Base-by-base conservation (phyloP, 108 stramenopile genomes). In the Bacterosira constricta region DNA sequence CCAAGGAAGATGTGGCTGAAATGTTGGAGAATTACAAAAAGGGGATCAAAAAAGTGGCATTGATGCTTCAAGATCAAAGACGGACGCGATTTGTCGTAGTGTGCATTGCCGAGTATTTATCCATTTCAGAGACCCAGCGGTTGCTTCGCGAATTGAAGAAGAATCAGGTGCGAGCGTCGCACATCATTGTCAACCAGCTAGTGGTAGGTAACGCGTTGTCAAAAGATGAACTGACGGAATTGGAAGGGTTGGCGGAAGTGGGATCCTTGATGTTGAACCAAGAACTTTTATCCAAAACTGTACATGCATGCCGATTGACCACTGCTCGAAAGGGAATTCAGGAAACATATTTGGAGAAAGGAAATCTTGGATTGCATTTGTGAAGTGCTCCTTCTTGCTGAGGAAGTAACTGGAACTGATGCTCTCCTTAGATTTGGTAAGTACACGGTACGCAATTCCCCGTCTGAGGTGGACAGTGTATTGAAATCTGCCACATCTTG, bases 141-240 rank as follows among this genome's bases (percentile, higher is more conserved):
- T 80, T 92, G 30, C 83, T 92, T 17, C 76, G 73, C 38, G 88
- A 90, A 75, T 85, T 92, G 51, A 73, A 82, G 65, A 88, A 83
- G 75, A 79, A 77, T 52, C 67, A 82, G 12, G 87, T 92, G 11
- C 83, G 88, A 51, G 85, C 90, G 11, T 84, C 86, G 31, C 85
- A 88, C 63, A 80, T 92, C n/a, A 69, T 92, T 12, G 89, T 92
- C 12, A 92, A 92, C 70, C 88, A 91, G 69, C 73, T 83, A 6
- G 72, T 83, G 0, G 49, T 78, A 10, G 78, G 69, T 1, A 60
- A 53, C 30, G 78, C 77, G 13, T 46, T 80, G 67, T 64, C 68
- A 1, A 63, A 29, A 26, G 41, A 47, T 1, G 79, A 80, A 51
- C 31, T 79, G 53, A 44, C 54, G 11, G 65, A 79, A 25, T 66